Base-by-base conservation (phyloP, 164 flowering plant genomes). In the Vitis rotundifolia region DNA sequence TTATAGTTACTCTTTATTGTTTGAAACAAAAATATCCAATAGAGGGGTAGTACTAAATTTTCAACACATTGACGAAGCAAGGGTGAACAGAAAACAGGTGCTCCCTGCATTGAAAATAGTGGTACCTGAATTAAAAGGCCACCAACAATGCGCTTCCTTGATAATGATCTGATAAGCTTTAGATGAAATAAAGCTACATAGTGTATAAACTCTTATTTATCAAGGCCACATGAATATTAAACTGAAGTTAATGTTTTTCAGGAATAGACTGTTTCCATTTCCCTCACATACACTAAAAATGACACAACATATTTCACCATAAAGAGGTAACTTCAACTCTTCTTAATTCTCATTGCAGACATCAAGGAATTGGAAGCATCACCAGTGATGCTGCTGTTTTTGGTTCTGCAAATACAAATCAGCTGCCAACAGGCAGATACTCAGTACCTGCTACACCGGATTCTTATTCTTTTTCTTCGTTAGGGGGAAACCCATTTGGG, bases 401-500 rank as follows among this genome's bases (percentile, higher is more conserved):
- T 28, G 73, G 78, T 61, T 75, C 72, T 50, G 14, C 71, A 11
- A 63, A 52, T 51, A 73, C 78, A 18, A 68, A 56, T 61, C 80
- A 67, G 29, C 78, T 56, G 15, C 57, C 74, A 12, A 15, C 67
- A 18, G 63, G 67, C 31, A 26, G 61, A 64, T 61, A 62, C 58
- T 57, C 78, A 14, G 72, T 69, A 58, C 49, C 73, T 48, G 55
- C 50, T 4, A 8, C 56, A 59, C 52, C 79, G 18, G 67, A 69
- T 70, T 66, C 72, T 19, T 66, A 69, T 70, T 66, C 72, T 19
- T 68, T 47, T 19, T 53, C 79, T 49, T 71, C 83, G 4, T 58
- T 19, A 16, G 75, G 82, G 67, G 69, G 73, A 66, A 85, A 85
- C 54, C 88, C 88, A 28, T 85, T 85, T 59, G 80, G 79, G 29